A percentile compares a stretch with the other conserved stretches of the same genome.
phyloP scores from a whole-genome alignment of 768 basidiomycete species.

The Phanerochaete sordida region DNA sequence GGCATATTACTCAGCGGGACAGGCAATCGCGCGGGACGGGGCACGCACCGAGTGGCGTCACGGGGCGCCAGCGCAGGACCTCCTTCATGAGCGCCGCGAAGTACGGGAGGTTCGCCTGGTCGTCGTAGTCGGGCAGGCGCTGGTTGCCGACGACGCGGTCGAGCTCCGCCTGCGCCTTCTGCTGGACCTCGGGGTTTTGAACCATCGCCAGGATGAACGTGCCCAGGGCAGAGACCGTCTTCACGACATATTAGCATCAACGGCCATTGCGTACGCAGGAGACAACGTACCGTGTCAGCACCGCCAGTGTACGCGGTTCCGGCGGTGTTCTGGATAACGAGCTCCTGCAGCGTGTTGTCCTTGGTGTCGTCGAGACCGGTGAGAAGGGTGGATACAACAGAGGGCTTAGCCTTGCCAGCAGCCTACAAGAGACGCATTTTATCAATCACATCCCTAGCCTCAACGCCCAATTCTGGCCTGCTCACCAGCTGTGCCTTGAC shows the following conservation, averaged over 20 bases:
- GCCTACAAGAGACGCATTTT: not conserved
- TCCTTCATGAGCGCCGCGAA: constrained; percentile 53
- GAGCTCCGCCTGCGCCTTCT: constrained; percentile 59
- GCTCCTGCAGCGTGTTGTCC: not conserved
- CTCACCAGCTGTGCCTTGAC: constrained; percentile 10
- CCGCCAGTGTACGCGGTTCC: constrained; percentile 1
- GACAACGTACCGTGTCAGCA: not conserved
- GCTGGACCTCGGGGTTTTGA: constrained; percentile 49
- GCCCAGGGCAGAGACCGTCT: constrained; percentile 50
- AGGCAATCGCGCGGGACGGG: not conserved
- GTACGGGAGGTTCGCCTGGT: constrained; percentile 51
- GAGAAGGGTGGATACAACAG: not conserved
- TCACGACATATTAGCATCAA: not conserved
- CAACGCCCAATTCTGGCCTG: too few relatives aligned
- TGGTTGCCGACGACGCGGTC: constrained; percentile 52
- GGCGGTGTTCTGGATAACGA: not conserved
- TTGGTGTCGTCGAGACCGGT: not conserved
- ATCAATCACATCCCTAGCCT: too few relatives aligned
- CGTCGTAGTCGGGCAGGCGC: constrained; percentile 54
- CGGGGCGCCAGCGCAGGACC: constrained; percentile 29
- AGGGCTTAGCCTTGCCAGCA: not conserved
- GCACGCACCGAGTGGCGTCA: constrained; percentile 29
- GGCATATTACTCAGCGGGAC: not conserved
- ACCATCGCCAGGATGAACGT: constrained; percentile 68
- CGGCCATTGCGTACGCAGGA: not conserved